A percentile compares a stretch with the other conserved stretches of the same genome.
Evolutionary conservation across 805 yeast genomes (phyloP).

Genomic region (Wickerhamomyces subpelliculosus): DNA sequence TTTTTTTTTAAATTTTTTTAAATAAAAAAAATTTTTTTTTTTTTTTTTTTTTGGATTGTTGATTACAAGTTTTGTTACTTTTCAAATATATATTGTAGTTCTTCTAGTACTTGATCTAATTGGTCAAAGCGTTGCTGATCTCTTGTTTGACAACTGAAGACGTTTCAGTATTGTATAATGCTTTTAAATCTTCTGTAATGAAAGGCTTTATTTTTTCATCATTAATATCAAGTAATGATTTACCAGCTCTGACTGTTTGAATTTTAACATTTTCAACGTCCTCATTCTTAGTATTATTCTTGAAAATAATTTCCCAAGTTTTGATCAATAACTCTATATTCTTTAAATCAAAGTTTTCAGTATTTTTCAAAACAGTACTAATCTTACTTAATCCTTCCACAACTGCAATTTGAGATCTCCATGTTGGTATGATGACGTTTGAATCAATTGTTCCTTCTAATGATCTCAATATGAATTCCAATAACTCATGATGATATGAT

Average conservation of each 20-base stretch:
- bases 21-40: no score
- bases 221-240: constrained; percentile 13
- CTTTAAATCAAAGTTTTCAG: constrained; percentile 3
- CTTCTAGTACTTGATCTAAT: neutral
- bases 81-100: neutral
- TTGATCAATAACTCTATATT: constrained; percentile 6
- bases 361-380: constrained; percentile 7
- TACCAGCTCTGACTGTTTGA: constrained; percentile 36
- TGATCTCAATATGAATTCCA: constrained; percentile 24
- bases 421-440: constrained; percentile 33
- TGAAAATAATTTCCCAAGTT: constrained; percentile 20
- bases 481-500: constrained; percentile 11
- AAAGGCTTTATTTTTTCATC: constrained; percentile 6
- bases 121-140: constrained; percentile 11
- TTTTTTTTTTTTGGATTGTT: neutral
- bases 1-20: no score
- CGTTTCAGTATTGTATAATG: constrained; percentile 27
- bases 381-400: constrained; percentile 33
- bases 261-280: constrained; percentile 56
- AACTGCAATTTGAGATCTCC: constrained; percentile 51
- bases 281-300: constrained; percentile 28
- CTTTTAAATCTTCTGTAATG: constrained; percentile 20
- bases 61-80: neutral
- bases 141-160: constrained; percentile 42
- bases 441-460: constrained; percentile 22